phyloP scores from a whole-genome alignment of 371 early-diverging fungal genomes.

The Dinochytrium kinnereticum region DNA sequence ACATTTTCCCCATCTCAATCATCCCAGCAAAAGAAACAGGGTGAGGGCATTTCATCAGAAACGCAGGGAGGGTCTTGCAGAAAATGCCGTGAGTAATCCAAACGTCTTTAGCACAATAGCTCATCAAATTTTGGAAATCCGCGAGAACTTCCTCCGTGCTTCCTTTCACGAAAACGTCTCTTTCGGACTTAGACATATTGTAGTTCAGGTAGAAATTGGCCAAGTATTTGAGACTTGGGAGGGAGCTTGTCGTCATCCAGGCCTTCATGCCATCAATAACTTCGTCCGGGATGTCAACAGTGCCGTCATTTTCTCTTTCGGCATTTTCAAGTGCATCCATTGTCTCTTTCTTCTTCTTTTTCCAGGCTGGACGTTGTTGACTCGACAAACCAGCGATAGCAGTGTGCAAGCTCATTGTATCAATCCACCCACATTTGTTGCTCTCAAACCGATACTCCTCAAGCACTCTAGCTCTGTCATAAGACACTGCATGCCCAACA shows the following conservation, averaged over 20 bases:
- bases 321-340: neutral
- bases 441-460: constrained; percentile 79
- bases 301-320: constrained; percentile 9
- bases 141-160: constrained; percentile 56
- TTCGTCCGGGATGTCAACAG: neutral
- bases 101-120: constrained; percentile 93
- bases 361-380: constrained; percentile 87
- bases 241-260: constrained; percentile 70
- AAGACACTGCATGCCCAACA: constrained; percentile 93
- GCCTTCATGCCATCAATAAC: constrained; percentile 30
- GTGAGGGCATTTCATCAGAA: constrained; percentile 81
- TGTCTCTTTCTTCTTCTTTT: constrained; percentile 16
- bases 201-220: constrained; percentile 78
- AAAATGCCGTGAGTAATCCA: constrained; percentile 77
- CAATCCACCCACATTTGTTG: constrained; percentile 69
- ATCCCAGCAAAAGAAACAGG: constrained; percentile 94
- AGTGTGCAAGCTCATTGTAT: constrained; percentile 94
- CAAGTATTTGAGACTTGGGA: constrained; percentile 81
- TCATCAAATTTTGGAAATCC: constrained; percentile 71
- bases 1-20: constrained; percentile 85
- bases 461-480: constrained; percentile 85
- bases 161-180: constrained; percentile 73
- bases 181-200: constrained; percentile 73
- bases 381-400: constrained; percentile 89
- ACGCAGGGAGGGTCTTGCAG: constrained; percentile 70